Base-by-base conservation (phyloP, 768 basidiomycete species). In the Tubosaeta sp. region DNA sequence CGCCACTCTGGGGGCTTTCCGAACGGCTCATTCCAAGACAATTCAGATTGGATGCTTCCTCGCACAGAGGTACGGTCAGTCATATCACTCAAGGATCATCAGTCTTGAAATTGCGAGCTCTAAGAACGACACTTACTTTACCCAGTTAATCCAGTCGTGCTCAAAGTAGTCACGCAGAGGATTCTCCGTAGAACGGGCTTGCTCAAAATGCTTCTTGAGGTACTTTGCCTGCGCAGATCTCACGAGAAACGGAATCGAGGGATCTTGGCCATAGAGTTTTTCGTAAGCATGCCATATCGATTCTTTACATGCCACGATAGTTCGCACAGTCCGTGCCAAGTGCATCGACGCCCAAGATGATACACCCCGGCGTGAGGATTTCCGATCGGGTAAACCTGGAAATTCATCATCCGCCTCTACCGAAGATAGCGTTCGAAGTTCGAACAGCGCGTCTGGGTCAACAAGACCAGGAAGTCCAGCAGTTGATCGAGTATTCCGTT, bases 271-370 rank as follows among this genome's bases (percentile, higher is more conserved):
- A 32, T 66, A 69, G 0, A 86, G 63, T 47, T 69, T 71, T 40
- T 78, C 67, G 61, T 87, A 89, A 62, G 83, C 83, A 19, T 67
- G 65, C 79, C 79, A 86, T 35, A 90, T 79, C 18, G 83, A 79
- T 35, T 86, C 84, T 59, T 86, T 86, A 70, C 86, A 89, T 14
- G 76, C 79, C 22, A 65, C 59, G 22, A 88, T 74, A 18, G 77
- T 78, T 27, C 72, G 74, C 9, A 88, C 77, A 24, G 71, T 77
- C 53, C 76, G 78, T 12, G 79, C 80, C 10, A 90, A 72, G 61
- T 88, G 86, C 78, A 90, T 83, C 24, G 76, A 68, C n/a, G 74
- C 74, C 69, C 77, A 80, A 19, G 71, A 68, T 16, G 75, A 67
- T 40, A 79, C 61, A 18, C 61, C 53, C 46, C 68, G 56, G 55